Percentiles rank a stretch among this genome's conserved stretches.
Conservation (phyloP, 768 basidiomycete genomes). For the Rhizopogon roseolus region DNA sequence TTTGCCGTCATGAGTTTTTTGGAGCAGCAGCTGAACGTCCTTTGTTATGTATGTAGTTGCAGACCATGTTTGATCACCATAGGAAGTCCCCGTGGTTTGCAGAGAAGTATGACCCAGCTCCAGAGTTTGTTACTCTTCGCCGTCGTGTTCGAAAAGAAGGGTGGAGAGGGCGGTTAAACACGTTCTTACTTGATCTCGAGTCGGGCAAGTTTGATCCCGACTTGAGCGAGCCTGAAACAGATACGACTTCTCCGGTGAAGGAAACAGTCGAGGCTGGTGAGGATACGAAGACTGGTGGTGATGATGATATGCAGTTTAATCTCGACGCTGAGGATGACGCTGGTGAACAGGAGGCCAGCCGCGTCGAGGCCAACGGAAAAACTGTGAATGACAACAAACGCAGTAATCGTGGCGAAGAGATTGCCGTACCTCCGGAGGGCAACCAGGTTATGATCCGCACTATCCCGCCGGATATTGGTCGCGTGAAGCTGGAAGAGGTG, state of each 20-base stretch:
- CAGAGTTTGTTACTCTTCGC: slow-evolving; percentile 68
- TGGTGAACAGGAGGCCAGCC: slow-evolving; percentile 52
- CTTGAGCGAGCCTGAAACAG: slow-evolving; percentile 55
- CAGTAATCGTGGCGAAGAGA: slow-evolving; percentile 63
- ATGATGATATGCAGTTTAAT: slow-evolving; percentile 75
- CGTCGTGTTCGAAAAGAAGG: slow-evolving; percentile 79
- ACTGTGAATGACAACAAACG: slow-evolving; percentile 38
- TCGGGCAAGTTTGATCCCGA: slow-evolving; percentile 83
- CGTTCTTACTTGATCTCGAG: slow-evolving; percentile 78
- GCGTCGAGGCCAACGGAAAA: slow-evolving; percentile 58
- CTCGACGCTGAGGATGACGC: slow-evolving; percentile 70
- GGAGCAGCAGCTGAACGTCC: slow-evolving; percentile 17
- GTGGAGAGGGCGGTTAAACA: slow-evolving; percentile 68
- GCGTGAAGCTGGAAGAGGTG: slow-evolving; percentile 87
- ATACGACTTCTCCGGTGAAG: slow-evolving; percentile 47
- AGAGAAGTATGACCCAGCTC: slow-evolving; percentile 86
- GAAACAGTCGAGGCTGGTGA: slow-evolving; percentile 43
- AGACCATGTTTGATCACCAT: slow-evolving; percentile 94
- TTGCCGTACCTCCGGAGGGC: slow-evolving; percentile 67
- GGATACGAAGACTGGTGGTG: slow-evolving; percentile 49
- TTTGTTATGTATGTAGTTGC: slow-evolving; percentile 64
- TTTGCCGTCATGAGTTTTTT: slow-evolving; percentile 5
- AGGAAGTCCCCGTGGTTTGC: slow-evolving; percentile 95
- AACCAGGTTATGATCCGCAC: slow-evolving; percentile 94
- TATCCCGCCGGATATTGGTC: slow-evolving; percentile 89